Evolutionary conservation across 176 grass and related monocot genomes (phyloP).

Genomic region (Zea luxurians): DNA sequence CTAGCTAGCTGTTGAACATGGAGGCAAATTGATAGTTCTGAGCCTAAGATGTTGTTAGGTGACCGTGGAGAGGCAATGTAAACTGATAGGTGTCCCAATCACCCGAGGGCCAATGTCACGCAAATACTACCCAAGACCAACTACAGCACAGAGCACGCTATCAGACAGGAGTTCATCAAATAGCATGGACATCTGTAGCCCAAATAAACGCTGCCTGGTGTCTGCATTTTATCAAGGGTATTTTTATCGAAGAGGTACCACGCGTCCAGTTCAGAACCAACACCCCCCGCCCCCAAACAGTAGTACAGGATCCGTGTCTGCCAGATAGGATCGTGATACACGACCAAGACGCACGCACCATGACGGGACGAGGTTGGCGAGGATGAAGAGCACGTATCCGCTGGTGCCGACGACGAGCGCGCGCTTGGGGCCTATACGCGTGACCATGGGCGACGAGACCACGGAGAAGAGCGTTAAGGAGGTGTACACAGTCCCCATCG

Average conservation of each 20-base stretch:
- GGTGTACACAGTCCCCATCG: slow-evolving; percentile 70
- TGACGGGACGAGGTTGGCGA: slow-evolving; percentile 76
- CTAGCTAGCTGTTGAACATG: not conserved
- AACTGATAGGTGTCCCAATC: not conserved
- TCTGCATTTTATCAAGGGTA: not conserved
- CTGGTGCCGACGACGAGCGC: slow-evolving; percentile 76
- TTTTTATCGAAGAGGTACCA: not conserved
- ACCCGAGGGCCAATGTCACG: not conserved
- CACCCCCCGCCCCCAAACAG: not conserved
- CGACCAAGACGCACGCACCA: slow-evolving; percentile 46
- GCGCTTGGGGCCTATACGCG: slow-evolving; percentile 54
- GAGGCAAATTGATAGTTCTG: not conserved
- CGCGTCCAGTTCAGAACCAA: not conserved
- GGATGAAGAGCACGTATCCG: slow-evolving; percentile 81
- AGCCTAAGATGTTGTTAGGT: not conserved
- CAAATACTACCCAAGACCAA: not conserved
- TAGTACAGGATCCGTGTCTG: not conserved
- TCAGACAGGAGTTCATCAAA: not conserved
- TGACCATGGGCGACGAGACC: slow-evolving; percentile 57
- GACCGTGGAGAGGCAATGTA: not conserved
- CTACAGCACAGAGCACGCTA: not conserved
- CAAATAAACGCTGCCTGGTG: not conserved
- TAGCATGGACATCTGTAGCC: not conserved
- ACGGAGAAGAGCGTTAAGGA: slow-evolving; percentile 85
- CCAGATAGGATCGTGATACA: not conserved